Conservation (phyloP, 106 monocot species). For the Posidonia australis region DNA sequence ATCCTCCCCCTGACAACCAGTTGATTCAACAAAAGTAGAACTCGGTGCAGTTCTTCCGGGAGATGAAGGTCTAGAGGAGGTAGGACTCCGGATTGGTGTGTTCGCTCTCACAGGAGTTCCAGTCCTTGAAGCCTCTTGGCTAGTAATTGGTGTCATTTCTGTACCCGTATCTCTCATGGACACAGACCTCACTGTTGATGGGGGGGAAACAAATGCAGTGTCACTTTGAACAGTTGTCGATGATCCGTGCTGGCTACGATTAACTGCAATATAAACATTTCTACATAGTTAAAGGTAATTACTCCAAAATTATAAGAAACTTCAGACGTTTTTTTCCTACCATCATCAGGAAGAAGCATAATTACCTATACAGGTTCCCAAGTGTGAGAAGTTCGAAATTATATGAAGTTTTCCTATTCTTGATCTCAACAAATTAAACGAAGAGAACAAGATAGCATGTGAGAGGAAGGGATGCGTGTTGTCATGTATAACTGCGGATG, state of each 20-base stretch:
- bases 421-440: too few relatives aligned
- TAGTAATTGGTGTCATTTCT: conserved; percentile 93
- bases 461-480: too few relatives aligned
- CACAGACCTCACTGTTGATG: conserved; percentile 47
- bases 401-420: too few relatives aligned
- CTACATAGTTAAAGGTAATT: background rate
- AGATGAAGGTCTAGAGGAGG: conserved; percentile 39
- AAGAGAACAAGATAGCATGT: too few relatives aligned
- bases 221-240: conserved; percentile 23
- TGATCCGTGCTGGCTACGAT: conserved; percentile 36
- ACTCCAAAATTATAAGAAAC: too few relatives aligned
- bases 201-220: conserved; percentile 14
- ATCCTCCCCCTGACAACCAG: conserved; percentile 21
- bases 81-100: conserved; percentile 35
- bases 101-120: conserved; percentile 58
- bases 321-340: too few relatives aligned
- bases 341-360: too few relatives aligned
- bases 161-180: conserved; percentile 95
- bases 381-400: too few relatives aligned
- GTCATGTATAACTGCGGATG: too few relatives aligned
- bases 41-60: conserved; percentile 32
- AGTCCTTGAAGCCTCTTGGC: conserved; percentile 80
- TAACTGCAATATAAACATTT: conserved; percentile 16
- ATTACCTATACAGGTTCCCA: too few relatives aligned
- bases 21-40: conserved; percentile 20